Evolutionary conservation across 225 moss, liverwort and hornwort genomes (phyloP).

Genomic region (Asterella californica): DNA sequence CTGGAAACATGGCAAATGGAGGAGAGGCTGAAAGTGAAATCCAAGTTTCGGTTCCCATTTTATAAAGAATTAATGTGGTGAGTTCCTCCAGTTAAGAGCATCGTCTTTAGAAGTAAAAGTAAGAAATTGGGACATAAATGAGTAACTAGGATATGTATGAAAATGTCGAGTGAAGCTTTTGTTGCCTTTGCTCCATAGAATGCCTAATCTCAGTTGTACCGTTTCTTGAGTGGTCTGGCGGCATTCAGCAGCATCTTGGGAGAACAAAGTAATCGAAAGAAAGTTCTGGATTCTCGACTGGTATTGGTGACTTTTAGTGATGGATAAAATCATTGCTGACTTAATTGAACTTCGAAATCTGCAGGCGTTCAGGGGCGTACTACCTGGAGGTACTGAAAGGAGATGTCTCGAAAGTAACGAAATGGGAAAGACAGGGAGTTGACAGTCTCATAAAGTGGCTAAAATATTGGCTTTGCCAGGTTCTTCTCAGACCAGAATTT

Average conservation of each 20-base stretch:
- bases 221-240: too few relatives aligned
- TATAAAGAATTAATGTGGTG: constrained; percentile 77
- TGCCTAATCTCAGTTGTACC: too few relatives aligned
- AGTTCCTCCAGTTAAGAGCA: constrained; percentile 5
- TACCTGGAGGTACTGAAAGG: constrained; percentile 48
- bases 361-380: constrained; percentile 60
- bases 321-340: neutral
- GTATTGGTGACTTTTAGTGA: neutral
- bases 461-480: constrained; percentile 56
- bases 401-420: constrained; percentile 39
- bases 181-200: too few relatives aligned
- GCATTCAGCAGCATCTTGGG: too few relatives aligned
- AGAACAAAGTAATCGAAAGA: too few relatives aligned
- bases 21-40: constrained; percentile 65
- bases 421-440: constrained; percentile 61
- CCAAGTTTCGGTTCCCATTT: constrained; percentile 66
- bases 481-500: neutral
- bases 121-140: neutral
- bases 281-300: neutral
- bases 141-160: too few relatives aligned
- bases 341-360: neutral
- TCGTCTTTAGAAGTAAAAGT: neutral
- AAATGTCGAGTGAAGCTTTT: too few relatives aligned
- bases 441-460: constrained; percentile 48
- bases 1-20: constrained; percentile 70